Percentiles rank a stretch among this genome's conserved stretches.
phyloP scores from a whole-genome alignment of 2,329 filamentous ascomycete genomes.

The Falciphora oryzae region DNA sequence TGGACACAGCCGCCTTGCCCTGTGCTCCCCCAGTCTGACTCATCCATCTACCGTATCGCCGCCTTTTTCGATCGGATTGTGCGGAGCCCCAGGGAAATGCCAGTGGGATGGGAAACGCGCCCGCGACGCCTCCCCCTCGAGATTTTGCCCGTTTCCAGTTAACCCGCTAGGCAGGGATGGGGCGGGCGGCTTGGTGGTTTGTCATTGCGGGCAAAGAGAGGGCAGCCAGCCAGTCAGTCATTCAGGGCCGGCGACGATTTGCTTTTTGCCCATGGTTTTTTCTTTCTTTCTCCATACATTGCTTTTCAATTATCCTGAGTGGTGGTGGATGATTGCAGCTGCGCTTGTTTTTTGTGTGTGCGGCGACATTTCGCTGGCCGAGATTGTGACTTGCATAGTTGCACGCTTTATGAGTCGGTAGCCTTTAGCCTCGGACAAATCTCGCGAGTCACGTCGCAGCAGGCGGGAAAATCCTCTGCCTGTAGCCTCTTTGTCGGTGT shows the following conservation, averaged over 20 bases:
- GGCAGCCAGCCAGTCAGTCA: not conserved
- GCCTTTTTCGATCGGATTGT: not conserved
- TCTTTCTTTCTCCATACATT: no score
- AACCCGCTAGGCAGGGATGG: not conserved
- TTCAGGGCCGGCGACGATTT: not conserved
- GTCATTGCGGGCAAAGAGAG: no score
- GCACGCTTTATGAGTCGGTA: not conserved
- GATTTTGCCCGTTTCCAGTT: not conserved
- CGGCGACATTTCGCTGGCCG: no score
- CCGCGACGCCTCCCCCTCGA: not conserved
- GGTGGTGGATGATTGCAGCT: no score
- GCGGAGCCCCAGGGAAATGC: not conserved
- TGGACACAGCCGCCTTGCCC: not conserved
- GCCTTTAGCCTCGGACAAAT: not conserved
- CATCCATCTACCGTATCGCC: not conserved
- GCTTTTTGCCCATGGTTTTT: not conserved
- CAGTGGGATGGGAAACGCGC: not conserved
- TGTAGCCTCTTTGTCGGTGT: not conserved
- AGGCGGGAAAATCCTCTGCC: not conserved
- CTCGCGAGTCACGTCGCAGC: not conserved
- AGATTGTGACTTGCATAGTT: not conserved
- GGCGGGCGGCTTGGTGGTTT: no score
- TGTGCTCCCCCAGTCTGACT: conserved; percentile 4
- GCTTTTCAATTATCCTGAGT: not conserved
- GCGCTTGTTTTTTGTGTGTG: not conserved